A percentile compares a stretch with the other conserved stretches of the same genome.
These are phyloP conservation scores for Oryza rufipogon DNA, from an alignment of 176 grass and related monocot genomes.

Conservation along the genomic window DNA sequence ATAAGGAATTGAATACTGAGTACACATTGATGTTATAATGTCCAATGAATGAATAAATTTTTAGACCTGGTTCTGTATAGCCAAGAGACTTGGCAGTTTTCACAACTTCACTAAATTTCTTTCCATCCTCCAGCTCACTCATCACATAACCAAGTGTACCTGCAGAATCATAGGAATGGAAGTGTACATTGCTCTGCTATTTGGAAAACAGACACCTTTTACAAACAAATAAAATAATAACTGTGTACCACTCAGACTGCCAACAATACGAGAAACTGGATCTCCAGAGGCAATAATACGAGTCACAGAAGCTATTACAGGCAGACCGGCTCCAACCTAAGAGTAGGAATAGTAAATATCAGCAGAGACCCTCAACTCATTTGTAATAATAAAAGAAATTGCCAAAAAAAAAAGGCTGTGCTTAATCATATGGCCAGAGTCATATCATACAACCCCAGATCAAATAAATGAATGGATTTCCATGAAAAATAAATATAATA, in stretches of 20 bases:
- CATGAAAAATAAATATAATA: not conserved
- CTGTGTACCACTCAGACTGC: constrained; percentile 81
- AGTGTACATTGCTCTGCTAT: not conserved
- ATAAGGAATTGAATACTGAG: not conserved
- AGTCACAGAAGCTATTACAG: constrained; percentile 83
- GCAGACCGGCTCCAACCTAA: constrained; percentile 94
- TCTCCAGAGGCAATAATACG: constrained; percentile 84
- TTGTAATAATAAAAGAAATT: constrained; percentile 3
- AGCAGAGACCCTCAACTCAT: not conserved
- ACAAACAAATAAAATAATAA: constrained; percentile 22
- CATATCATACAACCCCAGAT: not conserved
- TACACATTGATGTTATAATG: not conserved
- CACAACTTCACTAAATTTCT: constrained; percentile 84
- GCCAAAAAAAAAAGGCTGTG: not conserved
- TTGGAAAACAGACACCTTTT: not conserved
- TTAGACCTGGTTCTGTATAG: constrained; percentile 89
- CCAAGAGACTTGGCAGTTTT: constrained; percentile 82
- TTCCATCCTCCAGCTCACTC: constrained; percentile 91
- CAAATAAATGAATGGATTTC: not conserved
- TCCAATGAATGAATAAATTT: not conserved
- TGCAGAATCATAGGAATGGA: constrained; percentile 26
- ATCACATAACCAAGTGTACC: constrained; percentile 97
- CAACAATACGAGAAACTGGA: constrained; percentile 76
- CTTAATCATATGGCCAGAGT: not conserved
- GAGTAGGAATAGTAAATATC: constrained; percentile 38